Conservation (phyloP, 1,284 basidiomycete genomes). For the Trametes polyzona region DNA sequence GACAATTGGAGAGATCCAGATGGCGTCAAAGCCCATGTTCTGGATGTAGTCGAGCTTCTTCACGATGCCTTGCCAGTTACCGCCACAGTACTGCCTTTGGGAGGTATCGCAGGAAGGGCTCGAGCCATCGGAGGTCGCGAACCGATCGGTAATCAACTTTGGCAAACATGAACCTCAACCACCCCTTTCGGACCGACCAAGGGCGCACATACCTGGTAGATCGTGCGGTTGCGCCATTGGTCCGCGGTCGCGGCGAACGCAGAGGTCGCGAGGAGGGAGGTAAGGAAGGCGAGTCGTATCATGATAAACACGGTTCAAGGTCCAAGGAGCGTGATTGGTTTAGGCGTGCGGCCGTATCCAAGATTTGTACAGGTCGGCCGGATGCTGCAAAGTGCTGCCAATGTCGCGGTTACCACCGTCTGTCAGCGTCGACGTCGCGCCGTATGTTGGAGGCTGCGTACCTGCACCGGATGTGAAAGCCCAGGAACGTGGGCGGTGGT, state of each 20-base stretch:
- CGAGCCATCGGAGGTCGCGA: slow-evolving; percentile 58
- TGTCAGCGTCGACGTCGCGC: background rate
- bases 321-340: slow-evolving; percentile 1
- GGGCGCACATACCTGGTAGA: slow-evolving; percentile 27
- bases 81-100: slow-evolving; percentile 68
- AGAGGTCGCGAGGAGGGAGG: slow-evolving; percentile 24
- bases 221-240: slow-evolving; percentile 27
- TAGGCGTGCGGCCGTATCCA: background rate
- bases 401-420: background rate
- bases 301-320: background rate
- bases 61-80: slow-evolving; percentile 76
- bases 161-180: background rate
- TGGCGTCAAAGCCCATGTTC: slow-evolving; percentile 76
- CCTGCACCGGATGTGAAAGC: background rate
- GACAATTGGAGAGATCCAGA: slow-evolving; percentile 70
- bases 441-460: background rate
- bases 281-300: slow-evolving; percentile 6
- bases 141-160: slow-evolving; percentile 74
- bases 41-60: slow-evolving; percentile 81
- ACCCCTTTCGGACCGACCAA: background rate
- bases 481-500: background rate
- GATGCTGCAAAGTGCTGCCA: too few species aligned
- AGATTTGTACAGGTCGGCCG: background rate
- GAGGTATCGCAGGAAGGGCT: slow-evolving; percentile 58
- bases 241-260: slow-evolving; percentile 32